Evolutionary conservation across 2,329 filamentous ascomycete species (phyloP), one percentile per base, ranked within the genome.

Genomic region (Pseudogymnoascus sp.): DNA sequence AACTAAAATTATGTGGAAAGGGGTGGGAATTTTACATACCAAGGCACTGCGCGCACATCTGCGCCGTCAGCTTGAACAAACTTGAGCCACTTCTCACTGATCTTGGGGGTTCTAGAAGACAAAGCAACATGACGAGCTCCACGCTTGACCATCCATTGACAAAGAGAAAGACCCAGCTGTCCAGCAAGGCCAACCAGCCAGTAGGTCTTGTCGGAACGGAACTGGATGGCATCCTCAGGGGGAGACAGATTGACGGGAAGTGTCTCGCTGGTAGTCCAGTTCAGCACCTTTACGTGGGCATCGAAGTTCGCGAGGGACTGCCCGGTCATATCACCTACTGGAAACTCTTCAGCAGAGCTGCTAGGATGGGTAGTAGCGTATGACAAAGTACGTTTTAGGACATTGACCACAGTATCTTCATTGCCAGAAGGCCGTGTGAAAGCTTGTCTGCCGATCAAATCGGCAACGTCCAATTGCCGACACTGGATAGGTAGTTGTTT

Each of bases 61-160:
- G 63, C 65, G 2, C 66, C 67, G 10, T 16, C 12, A 21, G 6
- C 38, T 11, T 62, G n/a, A 18, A 73, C 62, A 10, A 62, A 50
- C 10, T 70, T 63, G 11, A 75, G 50, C 68, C 70, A 75, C 1
- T 42, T 59, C 4, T 68, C 59, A 8, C 76, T 68, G 2, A 78
- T 63, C 2, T 73, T 67, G 3, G 76, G 75, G 11, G 70, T 72
- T 1, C 79, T 74, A 56, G 76, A 78, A 0, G 75, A 73, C 1
- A 82, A 33, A 0, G 72, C 74, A 0, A 80, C 56, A 37, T 75
- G 65, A 10, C 71, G 66, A 0, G 77, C 78, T 0, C 77, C 78
- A 8, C 70, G 69, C 0, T 47, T 60, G 1, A 75, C 70, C 77
- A 79, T 78, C 75, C 73, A 80, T 35, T 71, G 60, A 44, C 70